Percentiles rank a stretch among this genome's conserved stretches.
Evolutionary conservation across 768 basidiomycete genomes (phyloP).

Genomic region (Epithele typhae): DNA sequence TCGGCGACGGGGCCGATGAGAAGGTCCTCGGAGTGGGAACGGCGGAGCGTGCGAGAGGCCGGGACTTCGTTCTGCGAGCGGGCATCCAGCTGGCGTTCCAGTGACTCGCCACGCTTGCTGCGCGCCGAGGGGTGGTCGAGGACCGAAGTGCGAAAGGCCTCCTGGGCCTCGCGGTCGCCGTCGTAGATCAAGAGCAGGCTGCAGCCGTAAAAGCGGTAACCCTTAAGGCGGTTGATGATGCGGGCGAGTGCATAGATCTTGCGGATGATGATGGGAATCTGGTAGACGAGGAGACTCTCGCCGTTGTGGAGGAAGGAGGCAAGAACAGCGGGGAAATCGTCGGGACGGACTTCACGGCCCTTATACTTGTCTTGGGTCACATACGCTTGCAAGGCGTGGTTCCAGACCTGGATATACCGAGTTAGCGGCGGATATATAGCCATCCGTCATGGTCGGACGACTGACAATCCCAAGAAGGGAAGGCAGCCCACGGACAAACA

Average conservation of each 20-base stretch:
- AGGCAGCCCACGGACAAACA: constrained; percentile 8
- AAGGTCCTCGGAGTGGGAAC: constrained; percentile 78
- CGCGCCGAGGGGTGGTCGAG: constrained; percentile 62
- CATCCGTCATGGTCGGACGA: neutral
- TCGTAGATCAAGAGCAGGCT: constrained; percentile 96
- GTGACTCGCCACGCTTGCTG: constrained; percentile 73
- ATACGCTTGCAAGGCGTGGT: constrained; percentile 78
- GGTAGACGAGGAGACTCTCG: constrained; percentile 76
- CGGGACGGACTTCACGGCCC: constrained; percentile 83
- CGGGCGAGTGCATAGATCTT: constrained; percentile 93
- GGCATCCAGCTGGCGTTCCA: constrained; percentile 46
- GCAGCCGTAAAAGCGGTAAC: constrained; percentile 99
- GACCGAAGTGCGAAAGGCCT: constrained; percentile 56
- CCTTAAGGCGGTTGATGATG: constrained; percentile 83
- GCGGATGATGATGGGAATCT: constrained; percentile 86
- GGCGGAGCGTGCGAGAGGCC: constrained; percentile 49
- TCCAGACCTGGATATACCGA: constrained; percentile 72
- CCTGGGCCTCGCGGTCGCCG: constrained; percentile 86
- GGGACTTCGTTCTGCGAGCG: constrained; percentile 27
- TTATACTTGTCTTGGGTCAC: constrained; percentile 94
- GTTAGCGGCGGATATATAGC: neutral
- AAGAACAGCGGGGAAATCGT: constrained; percentile 81
- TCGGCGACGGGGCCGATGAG: constrained; percentile 62
- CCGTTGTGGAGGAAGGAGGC: constrained; percentile 85
- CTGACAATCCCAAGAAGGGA: neutral